Base-by-base conservation (phyloP, 1,284 basidiomycete species). In the Sporisorium scitamineum region DNA sequence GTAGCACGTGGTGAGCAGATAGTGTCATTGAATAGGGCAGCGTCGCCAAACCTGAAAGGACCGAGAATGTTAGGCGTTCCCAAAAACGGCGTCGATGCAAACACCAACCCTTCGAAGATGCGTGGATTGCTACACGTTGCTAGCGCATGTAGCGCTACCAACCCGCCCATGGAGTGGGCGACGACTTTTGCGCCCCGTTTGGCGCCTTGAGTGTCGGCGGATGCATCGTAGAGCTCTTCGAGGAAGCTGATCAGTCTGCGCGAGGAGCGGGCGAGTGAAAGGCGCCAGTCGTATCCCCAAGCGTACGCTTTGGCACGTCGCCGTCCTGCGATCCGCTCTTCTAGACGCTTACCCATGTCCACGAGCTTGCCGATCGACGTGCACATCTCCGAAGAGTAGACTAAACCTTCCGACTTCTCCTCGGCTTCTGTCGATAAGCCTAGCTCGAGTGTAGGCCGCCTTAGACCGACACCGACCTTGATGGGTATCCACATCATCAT, bases 121-220 rank as follows among this genome's bases (percentile, higher is more conserved):
- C 80, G 72, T 5, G 85, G 85, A 47, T 86, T 80, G 0, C 18
- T 29, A 0, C 79, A 78, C 10, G 52, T 65, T 1, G 82, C 73
- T 4, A 86, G 62, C 0, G 85, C 85, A 42, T 86, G 84, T 1
- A 86, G 74, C 0, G 80, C 72, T 7, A 86, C 83, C 0, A 86
- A 66, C 0, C 85, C 85, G 22, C 85, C 85, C 85, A 86, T 86
- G 3, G 81, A 83, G 53, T 86, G 85, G 5, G 85, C 85, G 1
- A 86, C 68, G 24, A 86, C 80, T 26, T 81, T 80, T 2, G 85
- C 80, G 0, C 85, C 85, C 22, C 76, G 51, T 2, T 84, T 81
- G 13, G 42, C 45, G 5, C 54, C 60, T 10, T 32, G 27, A 1
- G 45, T 24, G 5, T 41, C 50, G 0, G 61, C 41, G 14, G 76